Conservation (phyloP, 1,284 basidiomycete species). For the Ceratobasidium papillatum region DNA sequence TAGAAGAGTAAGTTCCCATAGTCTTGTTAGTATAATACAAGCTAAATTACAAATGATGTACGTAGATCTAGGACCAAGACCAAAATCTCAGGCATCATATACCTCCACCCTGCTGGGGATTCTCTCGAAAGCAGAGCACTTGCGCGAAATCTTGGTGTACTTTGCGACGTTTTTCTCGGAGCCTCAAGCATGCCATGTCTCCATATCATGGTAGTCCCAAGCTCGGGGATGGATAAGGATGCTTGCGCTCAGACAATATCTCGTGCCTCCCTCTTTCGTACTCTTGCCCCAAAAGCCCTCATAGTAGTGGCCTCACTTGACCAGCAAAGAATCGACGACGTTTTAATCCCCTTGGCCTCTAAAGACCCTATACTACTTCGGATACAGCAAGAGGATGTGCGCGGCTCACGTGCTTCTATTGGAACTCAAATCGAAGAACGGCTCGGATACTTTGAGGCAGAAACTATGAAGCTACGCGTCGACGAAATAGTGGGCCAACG, state of each 20-base stretch:
- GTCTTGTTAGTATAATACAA: background rate
- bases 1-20: slow-evolving; percentile 4
- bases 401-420: background rate
- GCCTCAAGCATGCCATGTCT: background rate
- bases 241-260: background rate
- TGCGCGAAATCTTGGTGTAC: slow-evolving; percentile 1
- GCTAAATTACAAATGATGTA: background rate
- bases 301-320: background rate
- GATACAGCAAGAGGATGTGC: background rate
- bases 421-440: background rate
- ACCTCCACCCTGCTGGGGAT: slow-evolving; percentile 23
- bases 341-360: background rate
- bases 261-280: background rate
- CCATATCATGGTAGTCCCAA: slow-evolving; percentile 15
- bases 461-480: background rate
- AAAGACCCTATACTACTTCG: background rate
- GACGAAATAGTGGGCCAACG: background rate
- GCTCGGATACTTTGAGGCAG: slow-evolving; percentile 15
- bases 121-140: slow-evolving; percentile 18
- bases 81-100: slow-evolving; percentile 12
- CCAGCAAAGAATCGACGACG: background rate
- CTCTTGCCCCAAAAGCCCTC: too few relatives aligned
- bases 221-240: background rate
- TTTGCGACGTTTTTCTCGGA: slow-evolving; percentile 20
- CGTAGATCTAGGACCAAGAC: background rate